phyloP scores from a whole-genome alignment of 495 filamentous ascomycete species.

The Xylaria acuta region DNA sequence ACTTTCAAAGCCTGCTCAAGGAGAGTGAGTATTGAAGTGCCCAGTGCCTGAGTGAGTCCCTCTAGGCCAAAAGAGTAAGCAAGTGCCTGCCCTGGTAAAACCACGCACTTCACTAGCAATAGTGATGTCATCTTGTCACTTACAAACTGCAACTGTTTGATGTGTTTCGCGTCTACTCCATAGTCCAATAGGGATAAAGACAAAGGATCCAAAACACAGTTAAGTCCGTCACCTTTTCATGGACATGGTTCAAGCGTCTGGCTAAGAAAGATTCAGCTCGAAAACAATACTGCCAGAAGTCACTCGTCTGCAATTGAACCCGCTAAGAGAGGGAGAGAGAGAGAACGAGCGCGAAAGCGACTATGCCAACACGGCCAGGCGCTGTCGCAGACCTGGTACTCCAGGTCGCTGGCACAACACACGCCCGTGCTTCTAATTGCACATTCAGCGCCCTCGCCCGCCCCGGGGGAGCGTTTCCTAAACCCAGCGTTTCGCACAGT shows the following conservation, averaged over 20 bases:
- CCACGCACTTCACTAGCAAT: background rate
- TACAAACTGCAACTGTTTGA: background rate
- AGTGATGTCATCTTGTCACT: conserved; percentile 18
- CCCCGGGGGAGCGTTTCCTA: background rate
- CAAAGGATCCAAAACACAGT: background rate
- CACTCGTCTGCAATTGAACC: conserved; percentile 4
- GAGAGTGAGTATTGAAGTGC: background rate
- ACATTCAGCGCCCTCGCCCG: background rate
- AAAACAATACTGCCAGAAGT: background rate
- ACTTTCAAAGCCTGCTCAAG: background rate
- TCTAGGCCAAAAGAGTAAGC: background rate
- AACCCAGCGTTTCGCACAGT: background rate
- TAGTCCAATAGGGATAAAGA: background rate
- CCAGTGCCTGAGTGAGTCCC: background rate
- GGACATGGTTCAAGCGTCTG: background rate
- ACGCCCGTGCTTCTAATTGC: background rate
- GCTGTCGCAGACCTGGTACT: conserved; percentile 13
- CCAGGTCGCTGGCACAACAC: conserved; percentile 17
- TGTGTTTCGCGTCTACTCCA: background rate
- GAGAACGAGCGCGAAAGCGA: background rate
- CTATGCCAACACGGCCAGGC: conserved; percentile 23
- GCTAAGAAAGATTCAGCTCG: background rate
- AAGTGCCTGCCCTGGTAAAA: background rate
- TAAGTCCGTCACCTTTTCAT: background rate
- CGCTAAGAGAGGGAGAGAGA: background rate